Conservation (phyloP, 306 rosid species). For the Clitoria ternatea region DNA sequence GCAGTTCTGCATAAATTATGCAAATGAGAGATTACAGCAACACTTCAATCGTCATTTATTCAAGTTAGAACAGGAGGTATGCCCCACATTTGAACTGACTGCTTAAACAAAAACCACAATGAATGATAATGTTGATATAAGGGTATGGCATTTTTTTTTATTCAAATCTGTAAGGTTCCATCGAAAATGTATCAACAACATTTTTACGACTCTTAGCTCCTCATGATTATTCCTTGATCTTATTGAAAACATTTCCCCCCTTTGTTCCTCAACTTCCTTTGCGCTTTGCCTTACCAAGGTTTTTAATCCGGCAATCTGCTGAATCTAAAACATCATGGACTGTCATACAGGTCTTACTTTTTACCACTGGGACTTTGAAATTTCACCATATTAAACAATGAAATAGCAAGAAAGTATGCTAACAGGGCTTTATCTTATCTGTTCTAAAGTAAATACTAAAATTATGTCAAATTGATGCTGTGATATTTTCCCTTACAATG, state of each 20-base stretch:
- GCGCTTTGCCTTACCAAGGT: not conserved
- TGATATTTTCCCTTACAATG: not conserved
- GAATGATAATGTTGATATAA: not conserved
- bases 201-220: not conserved
- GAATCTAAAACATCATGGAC: not conserved
- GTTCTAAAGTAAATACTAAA: not conserved
- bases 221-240: slow-evolving; percentile 7
- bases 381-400: not conserved
- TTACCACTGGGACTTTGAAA: not conserved
- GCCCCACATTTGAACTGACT: not conserved
- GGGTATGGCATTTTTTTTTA: not conserved
- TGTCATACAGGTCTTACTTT: not conserved
- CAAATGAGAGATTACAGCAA: slow-evolving; percentile 95
- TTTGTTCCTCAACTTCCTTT: slow-evolving; percentile 15
- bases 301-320: not conserved
- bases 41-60: slow-evolving; percentile 98
- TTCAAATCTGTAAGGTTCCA: not conserved
- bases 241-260: not conserved
- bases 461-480: not conserved
- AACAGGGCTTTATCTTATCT: not conserved
- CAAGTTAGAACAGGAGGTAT: slow-evolving; percentile 98
- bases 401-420: not conserved
- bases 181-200: not conserved
- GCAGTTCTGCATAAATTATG: slow-evolving; percentile 98
- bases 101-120: slow-evolving; percentile 7